Evolutionary conservation across 2,329 filamentous ascomycete species (phyloP).

Genomic region (Fusarium xyrophilum): DNA sequence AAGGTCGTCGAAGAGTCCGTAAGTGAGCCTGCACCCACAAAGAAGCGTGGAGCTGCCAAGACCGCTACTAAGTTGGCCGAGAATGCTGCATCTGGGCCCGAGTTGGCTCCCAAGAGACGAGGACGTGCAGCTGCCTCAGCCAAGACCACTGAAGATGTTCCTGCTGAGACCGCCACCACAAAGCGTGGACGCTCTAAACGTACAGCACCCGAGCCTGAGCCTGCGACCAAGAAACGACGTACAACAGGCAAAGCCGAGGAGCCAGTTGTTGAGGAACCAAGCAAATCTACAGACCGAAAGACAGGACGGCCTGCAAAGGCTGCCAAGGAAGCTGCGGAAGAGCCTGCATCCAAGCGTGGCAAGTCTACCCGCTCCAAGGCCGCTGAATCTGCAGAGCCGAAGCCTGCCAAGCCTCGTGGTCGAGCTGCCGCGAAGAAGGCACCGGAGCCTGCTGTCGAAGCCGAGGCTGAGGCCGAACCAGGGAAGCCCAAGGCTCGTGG

Average conservation of each 20-base stretch:
- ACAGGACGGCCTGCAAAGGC: conserved; percentile 20
- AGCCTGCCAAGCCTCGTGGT: conserved; percentile 23
- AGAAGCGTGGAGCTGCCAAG: conserved; percentile 20
- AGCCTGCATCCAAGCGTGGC: conserved; percentile 12
- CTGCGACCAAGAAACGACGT: conserved; percentile 32
- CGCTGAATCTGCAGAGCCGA: background rate
- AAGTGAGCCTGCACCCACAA: conserved; percentile 6
- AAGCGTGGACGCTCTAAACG: conserved; percentile 34
- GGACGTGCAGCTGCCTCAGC: conserved; percentile 8
- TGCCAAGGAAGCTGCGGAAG: conserved; percentile 7
- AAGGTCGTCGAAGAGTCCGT: conserved; percentile 5
- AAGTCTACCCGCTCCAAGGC: conserved; percentile 22
- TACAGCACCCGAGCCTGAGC: conserved; percentile 16
- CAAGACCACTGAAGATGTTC: background rate
- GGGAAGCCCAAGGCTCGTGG: conserved; percentile 30
- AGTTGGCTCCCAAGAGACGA: conserved; percentile 19
- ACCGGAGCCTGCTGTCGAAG: background rate
- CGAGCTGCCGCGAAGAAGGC: conserved; percentile 14
- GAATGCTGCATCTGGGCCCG: conserved; percentile 6
- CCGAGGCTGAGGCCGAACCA: background rate
- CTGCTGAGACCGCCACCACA: conserved; percentile 15
- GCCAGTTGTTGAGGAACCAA: background rate
- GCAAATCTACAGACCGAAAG: conserved; percentile 4
- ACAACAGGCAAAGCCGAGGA: conserved; percentile 21
- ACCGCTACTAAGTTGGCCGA: background rate